A percentile compares a stretch with the other conserved stretches of the same genome.
Conservation (phyloP, 176 grass and related monocot species). For the Tuctoria greenei region DNA sequence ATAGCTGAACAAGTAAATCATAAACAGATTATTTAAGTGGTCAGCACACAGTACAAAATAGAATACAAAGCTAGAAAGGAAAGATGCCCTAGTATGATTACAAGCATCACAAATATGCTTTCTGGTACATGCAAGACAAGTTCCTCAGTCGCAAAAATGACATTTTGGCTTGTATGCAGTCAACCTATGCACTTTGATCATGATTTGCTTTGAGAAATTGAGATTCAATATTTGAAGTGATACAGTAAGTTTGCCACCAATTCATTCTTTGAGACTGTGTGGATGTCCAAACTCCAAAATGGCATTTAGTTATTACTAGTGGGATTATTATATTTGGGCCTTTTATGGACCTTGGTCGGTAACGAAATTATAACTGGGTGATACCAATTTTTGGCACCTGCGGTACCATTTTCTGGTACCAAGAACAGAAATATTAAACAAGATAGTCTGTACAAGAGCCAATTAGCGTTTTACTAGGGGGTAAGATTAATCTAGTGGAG, state of each 20-base stretch:
- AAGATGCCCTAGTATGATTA: slow-evolving; percentile 1
- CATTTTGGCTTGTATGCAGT: not conserved
- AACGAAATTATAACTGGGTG: no score
- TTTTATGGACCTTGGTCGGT: no score
- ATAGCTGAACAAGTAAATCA: slow-evolving; percentile 41
- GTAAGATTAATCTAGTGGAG: not conserved
- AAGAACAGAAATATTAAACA: not conserved
- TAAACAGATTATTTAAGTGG: slow-evolving; percentile 12
- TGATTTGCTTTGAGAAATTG: not conserved
- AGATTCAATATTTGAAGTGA: not conserved
- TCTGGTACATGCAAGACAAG: not conserved
- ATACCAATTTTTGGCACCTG: no score
- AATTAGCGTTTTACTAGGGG: not conserved
- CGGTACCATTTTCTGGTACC: no score
- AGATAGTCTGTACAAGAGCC: slow-evolving; percentile 7
- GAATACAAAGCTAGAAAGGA: slow-evolving; percentile 20
- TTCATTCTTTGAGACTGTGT: not conserved
- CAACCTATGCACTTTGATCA: not conserved
- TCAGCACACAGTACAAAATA: slow-evolving; percentile 12
- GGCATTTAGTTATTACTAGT: not conserved
- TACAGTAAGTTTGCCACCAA: not conserved
- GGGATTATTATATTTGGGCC: not conserved
- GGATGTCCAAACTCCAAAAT: no score
- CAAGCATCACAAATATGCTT: slow-evolving; percentile 22
- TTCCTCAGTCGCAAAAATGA: not conserved